Evolutionary conservation across 768 basidiomycete species (phyloP), one percentile per base, ranked within the genome.

Genomic region (Clavulina sp.): DNA sequence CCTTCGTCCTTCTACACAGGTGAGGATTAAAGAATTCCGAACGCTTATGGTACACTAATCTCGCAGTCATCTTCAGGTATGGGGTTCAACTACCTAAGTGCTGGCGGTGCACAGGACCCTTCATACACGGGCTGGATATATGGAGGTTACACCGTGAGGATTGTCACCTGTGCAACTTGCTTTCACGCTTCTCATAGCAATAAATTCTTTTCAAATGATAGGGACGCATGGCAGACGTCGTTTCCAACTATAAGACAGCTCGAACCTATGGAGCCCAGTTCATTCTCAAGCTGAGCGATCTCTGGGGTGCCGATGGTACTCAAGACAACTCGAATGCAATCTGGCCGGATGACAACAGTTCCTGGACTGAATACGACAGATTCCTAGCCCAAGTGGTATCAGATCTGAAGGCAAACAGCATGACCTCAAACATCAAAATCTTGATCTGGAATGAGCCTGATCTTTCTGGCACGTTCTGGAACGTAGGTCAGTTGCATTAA

Each of bases 231-330:
- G 30, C 31, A 4, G 28, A 28, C n/a, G 52, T 29, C 13, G 30
- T 53, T 26, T 50, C 48, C 5, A 51, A 53, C 48, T 53, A 53
- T 36, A 21, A 50, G 26, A 53, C 52, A 19, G 52, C 52, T 23
- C 51, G 49, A 23, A 7, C 30, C n/a, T 53, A 53, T 36, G 40
- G 40, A 46, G 53, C 53, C 29, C 53, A 31, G 19, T 54, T 54
- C 41, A 41, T 54, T 40, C 43, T 54, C 29, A 48, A 50, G 18
- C 48, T 49, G n/a, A 32, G 50, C 53, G 53, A 54, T 28, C 33
- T 54, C 16, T 54, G 53, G 53, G 53, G 53, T 5, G 53, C 53
- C 4, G 53, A 54, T 50, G 30, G 30, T 9, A 54, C 50, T 26
- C 53, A 54, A 44, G 38, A 41, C 36, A n/a, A n/a, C n/a, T 50